phyloP scores from a whole-genome alignment of 2,329 filamentous ascomycete genomes.

The Phyllosticta ampelicida region DNA sequence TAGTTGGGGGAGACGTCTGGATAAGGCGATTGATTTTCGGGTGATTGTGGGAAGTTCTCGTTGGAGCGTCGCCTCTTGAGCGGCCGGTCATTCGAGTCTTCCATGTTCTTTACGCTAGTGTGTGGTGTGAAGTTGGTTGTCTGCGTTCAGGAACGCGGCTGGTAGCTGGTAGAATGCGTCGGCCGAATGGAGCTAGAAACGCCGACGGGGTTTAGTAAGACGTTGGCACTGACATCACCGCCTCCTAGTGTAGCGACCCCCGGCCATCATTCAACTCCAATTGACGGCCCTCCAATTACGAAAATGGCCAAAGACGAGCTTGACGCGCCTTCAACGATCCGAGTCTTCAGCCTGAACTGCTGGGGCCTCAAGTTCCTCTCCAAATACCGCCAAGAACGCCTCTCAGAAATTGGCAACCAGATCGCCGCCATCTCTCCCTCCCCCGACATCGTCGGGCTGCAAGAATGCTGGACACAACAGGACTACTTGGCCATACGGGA shows the following conservation, averaged over 20 bases:
- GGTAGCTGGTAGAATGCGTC: background rate
- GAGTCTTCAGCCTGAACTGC: slow-evolving; percentile 85
- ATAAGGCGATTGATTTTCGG: slow-evolving; percentile 24
- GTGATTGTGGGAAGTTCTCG: slow-evolving; percentile 16
- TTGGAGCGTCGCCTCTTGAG: slow-evolving; percentile 23
- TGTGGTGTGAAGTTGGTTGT: background rate
- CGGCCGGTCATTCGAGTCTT: slow-evolving; percentile 13
- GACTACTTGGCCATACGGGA: slow-evolving; percentile 72
- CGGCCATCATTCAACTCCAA: background rate
- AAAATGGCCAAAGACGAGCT: background rate
- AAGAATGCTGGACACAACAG: slow-evolving; percentile 86
- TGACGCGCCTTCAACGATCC: slow-evolving; percentile 33
- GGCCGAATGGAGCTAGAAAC: background rate
- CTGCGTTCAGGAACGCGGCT: background rate
- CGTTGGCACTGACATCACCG: slow-evolving; percentile 8
- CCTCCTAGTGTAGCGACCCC: background rate
- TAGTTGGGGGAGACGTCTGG: slow-evolving; percentile 18
- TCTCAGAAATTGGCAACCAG: slow-evolving; percentile 73
- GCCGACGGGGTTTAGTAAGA: slow-evolving; percentile 1
- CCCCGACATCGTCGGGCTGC: slow-evolving; percentile 81
- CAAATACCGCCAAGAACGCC: slow-evolving; percentile 63
- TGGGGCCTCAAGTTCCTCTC: slow-evolving; percentile 90
- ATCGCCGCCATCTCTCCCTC: slow-evolving; percentile 56
- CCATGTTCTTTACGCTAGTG: background rate
- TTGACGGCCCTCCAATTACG: background rate